These are phyloP conservation scores for Aspergillus mulundensis DNA, from an alignment of 495 filamentous ascomycete genomes.

Conservation along the genomic window DNA sequence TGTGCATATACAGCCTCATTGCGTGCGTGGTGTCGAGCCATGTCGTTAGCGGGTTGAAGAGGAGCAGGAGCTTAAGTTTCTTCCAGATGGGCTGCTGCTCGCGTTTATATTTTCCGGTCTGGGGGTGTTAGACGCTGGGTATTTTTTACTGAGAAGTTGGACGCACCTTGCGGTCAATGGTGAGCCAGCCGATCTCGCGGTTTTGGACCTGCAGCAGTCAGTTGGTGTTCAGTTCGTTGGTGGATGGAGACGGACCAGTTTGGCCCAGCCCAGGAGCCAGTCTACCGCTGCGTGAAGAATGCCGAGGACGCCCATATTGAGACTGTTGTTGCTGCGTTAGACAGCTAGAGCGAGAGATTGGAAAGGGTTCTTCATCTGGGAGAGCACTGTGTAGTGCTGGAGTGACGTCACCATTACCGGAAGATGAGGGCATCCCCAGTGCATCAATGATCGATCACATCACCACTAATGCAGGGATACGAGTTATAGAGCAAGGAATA, in stretches of 20 bases:
- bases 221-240: background rate
- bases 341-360: too few species aligned
- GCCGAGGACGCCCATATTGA: background rate
- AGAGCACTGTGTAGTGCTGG: background rate
- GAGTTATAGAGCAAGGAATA: too few species aligned
- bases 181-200: conserved; percentile 33
- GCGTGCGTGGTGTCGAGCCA: conserved; percentile 35
- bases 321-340: background rate
- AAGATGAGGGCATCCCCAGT: background rate
- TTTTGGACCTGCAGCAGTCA: conserved; percentile 17
- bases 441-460: background rate
- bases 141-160: background rate
- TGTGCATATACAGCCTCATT: conserved; percentile 32
- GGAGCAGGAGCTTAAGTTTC: conserved; percentile 37
- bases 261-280: conserved; percentile 6
- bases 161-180: conserved; percentile 26
- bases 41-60: conserved; percentile 39
- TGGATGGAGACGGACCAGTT: background rate
- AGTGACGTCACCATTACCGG: background rate
- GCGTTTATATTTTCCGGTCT: conserved; percentile 29
- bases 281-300: conserved; percentile 2
- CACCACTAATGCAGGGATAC: too few species aligned
- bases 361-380: too few species aligned
- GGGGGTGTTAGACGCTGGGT: background rate
- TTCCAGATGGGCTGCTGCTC: conserved; percentile 37